phyloP scores from a whole-genome alignment of 345 rosid species.

The Xanthoceras sorbifolium region DNA sequence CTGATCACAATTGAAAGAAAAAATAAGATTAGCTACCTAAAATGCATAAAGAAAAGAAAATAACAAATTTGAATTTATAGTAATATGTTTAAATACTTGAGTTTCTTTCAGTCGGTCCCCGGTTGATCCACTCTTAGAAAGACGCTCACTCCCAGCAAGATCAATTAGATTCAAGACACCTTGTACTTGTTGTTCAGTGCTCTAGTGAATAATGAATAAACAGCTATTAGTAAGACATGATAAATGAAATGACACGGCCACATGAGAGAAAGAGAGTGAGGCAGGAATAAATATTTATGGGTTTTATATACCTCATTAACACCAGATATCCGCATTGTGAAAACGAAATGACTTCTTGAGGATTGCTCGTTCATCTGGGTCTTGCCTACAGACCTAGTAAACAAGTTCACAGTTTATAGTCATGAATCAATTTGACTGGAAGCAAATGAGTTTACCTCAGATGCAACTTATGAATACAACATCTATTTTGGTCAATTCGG shows the following conservation, averaged over 20 bases:
- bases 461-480: background rate
- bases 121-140: constrained; percentile 93
- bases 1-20: constrained; percentile 38
- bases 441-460: background rate
- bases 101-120: constrained; percentile 96
- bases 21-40: constrained; percentile 7
- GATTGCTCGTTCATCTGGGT: constrained; percentile 97
- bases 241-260: background rate
- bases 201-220: constrained; percentile 37
- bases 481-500: background rate
- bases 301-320: constrained; percentile 63
- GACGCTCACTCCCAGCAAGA: constrained; percentile 99
- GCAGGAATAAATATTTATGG: background rate
- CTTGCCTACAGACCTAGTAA: constrained; percentile 85
- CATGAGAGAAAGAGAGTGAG: background rate
- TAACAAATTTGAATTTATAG: constrained; percentile 2
- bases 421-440: background rate
- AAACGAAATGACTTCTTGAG: constrained; percentile 95
- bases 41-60: background rate
- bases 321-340: constrained; percentile 85
- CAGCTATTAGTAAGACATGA: constrained; percentile 8
- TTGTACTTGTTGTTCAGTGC: constrained; percentile 96
- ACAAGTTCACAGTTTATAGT: constrained; percentile 2
- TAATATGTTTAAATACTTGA: constrained; percentile 54
- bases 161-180: constrained; percentile 95